Conservation (phyloP, 306 rosid genomes). For the Medicago ruthenica region DNA sequence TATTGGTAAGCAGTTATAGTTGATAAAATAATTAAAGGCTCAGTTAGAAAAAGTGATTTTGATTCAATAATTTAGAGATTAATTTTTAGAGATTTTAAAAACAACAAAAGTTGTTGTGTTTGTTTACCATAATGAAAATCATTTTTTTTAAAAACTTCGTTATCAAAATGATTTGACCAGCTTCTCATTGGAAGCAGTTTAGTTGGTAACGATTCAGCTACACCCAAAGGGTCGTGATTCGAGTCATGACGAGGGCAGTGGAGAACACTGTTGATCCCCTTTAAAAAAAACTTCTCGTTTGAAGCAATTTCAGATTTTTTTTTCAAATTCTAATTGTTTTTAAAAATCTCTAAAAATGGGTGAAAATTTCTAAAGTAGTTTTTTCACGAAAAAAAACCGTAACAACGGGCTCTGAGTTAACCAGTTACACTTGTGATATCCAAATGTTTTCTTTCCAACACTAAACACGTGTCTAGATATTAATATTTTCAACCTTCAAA, state of each 20-base stretch:
- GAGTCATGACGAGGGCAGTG: no score
- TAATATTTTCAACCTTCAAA: neutral
- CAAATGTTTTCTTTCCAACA: conserved; percentile 1
- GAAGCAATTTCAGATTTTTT: neutral
- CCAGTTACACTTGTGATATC: neutral
- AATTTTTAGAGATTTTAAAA: neutral
- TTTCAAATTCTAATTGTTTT: neutral
- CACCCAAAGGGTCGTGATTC: no score
- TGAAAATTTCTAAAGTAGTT: neutral
- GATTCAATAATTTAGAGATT: neutral
- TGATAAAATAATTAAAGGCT: conserved; percentile 14
- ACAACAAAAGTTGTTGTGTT: neutral
- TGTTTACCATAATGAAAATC: neutral
- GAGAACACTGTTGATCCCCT: no score
- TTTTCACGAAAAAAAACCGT: neutral
- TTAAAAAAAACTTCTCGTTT: neutral
- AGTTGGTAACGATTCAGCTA: no score
- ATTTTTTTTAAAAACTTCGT: neutral
- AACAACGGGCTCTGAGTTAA: neutral
- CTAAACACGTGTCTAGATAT: neutral
- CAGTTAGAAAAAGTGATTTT: neutral
- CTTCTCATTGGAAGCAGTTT: neutral
- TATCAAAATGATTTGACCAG: no score
- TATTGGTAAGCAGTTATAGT: neutral
- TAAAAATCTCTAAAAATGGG: neutral